Evolutionary conservation across 768 basidiomycete species (phyloP).

Genomic region (Russula brevipes): DNA sequence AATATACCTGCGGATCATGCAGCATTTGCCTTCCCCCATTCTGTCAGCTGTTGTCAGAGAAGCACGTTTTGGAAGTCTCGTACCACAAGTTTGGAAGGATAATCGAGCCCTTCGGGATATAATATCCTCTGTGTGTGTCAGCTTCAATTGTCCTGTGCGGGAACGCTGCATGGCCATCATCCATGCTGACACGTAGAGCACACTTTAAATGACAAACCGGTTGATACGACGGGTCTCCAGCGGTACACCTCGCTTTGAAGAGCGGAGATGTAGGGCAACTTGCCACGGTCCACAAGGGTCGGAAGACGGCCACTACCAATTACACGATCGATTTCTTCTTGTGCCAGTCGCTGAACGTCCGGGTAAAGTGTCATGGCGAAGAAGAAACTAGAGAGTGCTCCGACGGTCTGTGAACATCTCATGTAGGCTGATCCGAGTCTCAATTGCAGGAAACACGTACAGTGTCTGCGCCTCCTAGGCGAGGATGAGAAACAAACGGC

Average conservation of each 20-base stretch:
- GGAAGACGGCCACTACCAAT: conserved; percentile 23
- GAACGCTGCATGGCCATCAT: conserved; percentile 9
- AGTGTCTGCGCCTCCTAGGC: conserved; percentile 22
- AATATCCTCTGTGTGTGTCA: conserved; percentile 31
- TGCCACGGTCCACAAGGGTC: conserved; percentile 21
- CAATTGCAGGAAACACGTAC: conserved; percentile 1
- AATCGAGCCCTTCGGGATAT: conserved; percentile 30
- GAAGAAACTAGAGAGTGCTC: conserved; percentile 25
- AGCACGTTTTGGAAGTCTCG: conserved; percentile 4
- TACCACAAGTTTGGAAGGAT: conserved; percentile 34
- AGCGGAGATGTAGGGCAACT: conserved; percentile 28
- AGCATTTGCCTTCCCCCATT: conserved; percentile 29
- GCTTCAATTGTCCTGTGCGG: conserved; percentile 29
- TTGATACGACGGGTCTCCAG: conserved; percentile 30
- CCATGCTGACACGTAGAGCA: not conserved
- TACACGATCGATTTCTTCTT: conserved; percentile 30
- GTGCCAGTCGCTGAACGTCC: conserved; percentile 27
- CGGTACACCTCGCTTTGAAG: conserved; percentile 29
- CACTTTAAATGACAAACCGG: conserved; percentile 16
- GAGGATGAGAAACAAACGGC: not conserved
- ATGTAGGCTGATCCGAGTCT: not conserved
- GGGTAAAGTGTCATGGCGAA: conserved; percentile 29
- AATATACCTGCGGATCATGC: conserved; percentile 29
- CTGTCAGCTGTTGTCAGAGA: not conserved
- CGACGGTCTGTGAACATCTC: conserved; percentile 22